phyloP scores from a whole-genome alignment of 345 rosid species.

The thale cress (Arabidopsis thaliana) region TAIR10.1 NC_003075.7:14205501-14206000 shows the following conservation, averaged over 20 bases:
- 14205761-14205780: constrained; percentile 8
- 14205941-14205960: background rate
- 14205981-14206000: constrained; percentile 9
- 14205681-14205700: constrained; percentile 4
- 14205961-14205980: background rate
- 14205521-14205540: background rate
- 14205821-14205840: constrained; percentile 16
- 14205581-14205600: background rate
- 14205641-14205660: background rate
- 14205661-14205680: background rate
- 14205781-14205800: constrained; percentile 31
- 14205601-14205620: background rate
- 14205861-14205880: background rate
- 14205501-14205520: constrained; percentile 13
- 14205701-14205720: constrained; percentile 19
- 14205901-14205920: background rate
- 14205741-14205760: constrained; percentile 7
- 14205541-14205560: background rate
- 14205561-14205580: constrained; percentile 5
- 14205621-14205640: constrained; percentile 15
- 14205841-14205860: constrained; percentile 16
- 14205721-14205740: constrained; percentile 27
- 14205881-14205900: background rate
- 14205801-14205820: background rate
- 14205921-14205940: background rate